phyloP scores from a whole-genome alignment of 148 eudicot genomes.

The Nyssa sinensis region DNA sequence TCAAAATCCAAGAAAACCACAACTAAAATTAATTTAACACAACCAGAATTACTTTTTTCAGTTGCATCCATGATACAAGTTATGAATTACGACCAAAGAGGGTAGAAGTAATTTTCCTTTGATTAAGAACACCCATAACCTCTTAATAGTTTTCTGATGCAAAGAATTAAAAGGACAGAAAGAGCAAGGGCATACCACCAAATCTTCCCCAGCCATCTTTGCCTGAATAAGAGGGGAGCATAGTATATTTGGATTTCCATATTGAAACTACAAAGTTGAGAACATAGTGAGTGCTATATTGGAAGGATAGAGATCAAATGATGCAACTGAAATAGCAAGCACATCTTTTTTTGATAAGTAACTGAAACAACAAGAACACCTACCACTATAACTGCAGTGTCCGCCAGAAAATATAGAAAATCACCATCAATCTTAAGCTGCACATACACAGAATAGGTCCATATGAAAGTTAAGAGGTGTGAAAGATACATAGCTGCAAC shows the following conservation, averaged over 20 bases:
- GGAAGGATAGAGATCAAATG: conserved; percentile 12
- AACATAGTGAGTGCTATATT: conserved; percentile 11
- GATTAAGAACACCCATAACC: not conserved
- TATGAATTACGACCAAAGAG: not conserved
- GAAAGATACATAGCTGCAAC: not conserved
- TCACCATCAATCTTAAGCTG: conserved; percentile 90
- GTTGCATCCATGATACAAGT: too few relatives aligned
- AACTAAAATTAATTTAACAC: too few relatives aligned
- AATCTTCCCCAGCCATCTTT: conserved; percentile 64
- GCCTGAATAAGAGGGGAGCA: conserved; percentile 83
- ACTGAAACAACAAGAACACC: too few relatives aligned
- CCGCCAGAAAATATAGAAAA: conserved; percentile 95
- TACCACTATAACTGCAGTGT: conserved; percentile 94
- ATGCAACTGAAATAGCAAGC: not conserved
- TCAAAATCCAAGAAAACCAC: not conserved
- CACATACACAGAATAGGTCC: conserved; percentile 13
- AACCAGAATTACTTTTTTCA: not conserved
- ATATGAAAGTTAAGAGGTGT: not conserved
- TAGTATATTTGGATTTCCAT: conserved; percentile 87
- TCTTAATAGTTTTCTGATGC: not conserved
- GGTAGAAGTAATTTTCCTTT: too few relatives aligned
- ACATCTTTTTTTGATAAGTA: too few relatives aligned
- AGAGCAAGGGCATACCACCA: conserved; percentile 64
- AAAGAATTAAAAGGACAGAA: conserved; percentile 1
- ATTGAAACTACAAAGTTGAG: conserved; percentile 65